Conservation (phyloP, 2,329 filamentous ascomycete species). For the Penicillium sp. region DNA sequence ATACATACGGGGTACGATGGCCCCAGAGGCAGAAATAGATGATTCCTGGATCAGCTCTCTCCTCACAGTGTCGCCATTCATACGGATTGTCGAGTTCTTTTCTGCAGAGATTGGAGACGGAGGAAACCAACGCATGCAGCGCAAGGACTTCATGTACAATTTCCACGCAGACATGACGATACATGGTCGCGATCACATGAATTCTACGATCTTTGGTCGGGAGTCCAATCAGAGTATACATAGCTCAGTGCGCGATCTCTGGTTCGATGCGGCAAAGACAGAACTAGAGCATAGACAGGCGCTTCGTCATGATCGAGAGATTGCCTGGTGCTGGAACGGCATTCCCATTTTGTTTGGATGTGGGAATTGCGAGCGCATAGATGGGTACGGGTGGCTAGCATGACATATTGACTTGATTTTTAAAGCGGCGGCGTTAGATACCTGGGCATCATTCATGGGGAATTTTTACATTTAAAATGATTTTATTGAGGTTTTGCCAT, state of each 20-base stretch:
- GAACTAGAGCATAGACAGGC: slow-evolving; percentile 29
- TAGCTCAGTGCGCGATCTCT: slow-evolving; percentile 35
- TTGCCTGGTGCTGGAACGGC: slow-evolving; percentile 31
- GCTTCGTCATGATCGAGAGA: slow-evolving; percentile 32
- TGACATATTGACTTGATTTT: slow-evolving; percentile 17
- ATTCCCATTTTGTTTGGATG: slow-evolving; percentile 37
- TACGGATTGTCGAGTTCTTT: slow-evolving; percentile 40
- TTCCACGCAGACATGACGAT: slow-evolving; percentile 38
- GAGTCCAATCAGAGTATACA: slow-evolving; percentile 28
- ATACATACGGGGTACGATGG: slow-evolving; percentile 37
- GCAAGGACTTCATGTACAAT: slow-evolving; percentile 43
- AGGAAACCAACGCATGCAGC: slow-evolving; percentile 37
- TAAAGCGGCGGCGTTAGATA: slow-evolving; percentile 12
- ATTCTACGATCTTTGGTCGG: slow-evolving; percentile 34
- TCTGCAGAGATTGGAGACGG: slow-evolving; percentile 43
- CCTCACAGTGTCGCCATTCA: slow-evolving; percentile 37
- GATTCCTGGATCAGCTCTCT: slow-evolving; percentile 41
- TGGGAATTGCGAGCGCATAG: slow-evolving; percentile 26
- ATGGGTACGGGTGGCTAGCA: slow-evolving; percentile 33
- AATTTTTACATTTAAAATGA: background rate
- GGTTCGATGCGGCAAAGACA: slow-evolving; percentile 35
- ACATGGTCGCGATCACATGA: slow-evolving; percentile 37
- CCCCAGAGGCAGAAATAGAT: slow-evolving; percentile 30
- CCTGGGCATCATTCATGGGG: background rate
- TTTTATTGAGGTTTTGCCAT: background rate